Base-by-base conservation (phyloP, 768 basidiomycete species). In the Psilocybe tampanensis region DNA sequence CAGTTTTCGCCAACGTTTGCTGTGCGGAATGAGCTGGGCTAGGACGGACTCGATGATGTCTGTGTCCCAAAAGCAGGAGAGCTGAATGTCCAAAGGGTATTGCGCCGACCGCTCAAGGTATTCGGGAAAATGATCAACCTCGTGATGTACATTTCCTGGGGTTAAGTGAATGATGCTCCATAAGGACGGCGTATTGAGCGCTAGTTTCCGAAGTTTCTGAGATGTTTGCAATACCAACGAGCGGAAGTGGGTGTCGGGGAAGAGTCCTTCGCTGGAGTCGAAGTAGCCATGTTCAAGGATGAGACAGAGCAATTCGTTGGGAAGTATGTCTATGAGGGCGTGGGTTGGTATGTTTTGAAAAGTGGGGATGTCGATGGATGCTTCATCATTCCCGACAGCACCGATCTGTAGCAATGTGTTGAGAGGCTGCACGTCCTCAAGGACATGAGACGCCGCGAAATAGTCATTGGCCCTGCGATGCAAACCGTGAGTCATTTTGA, bases 111-210 rank as follows among this genome's bases (percentile, higher is more conserved):
- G 64, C 15, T 60, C 56, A 2, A 74, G 63, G 53, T 64, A 65
- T 2, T 47, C 22, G 2, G 70, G 67, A 22, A 74, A 60, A 9
- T 44, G 21, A 8, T 64, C 60, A 5, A 74, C 32, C 33, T 64
- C 52, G 17, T 57, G 19, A 22, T 53, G 52, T 12, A 69, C 36
- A 41, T 70, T 68, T 21, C 61, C 54, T 34, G 60, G 68, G 13
- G 72, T 68, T 8, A 73, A 42, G 18, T 65, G 54, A 36, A 71
- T 61, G 18, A 68, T 58, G 48, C 72, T 71, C 73, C 73, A 74
- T 29, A 74, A 47, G 12, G 72, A 69, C 19, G 72, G 70, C 1
- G 71, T 72, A 24, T 63, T 59, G 4, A 71, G 50, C 3, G 67
- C 52, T 8, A 69, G 52, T 22, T 64, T 42, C 1, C 66, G 66